Evolutionary conservation across 2,329 filamentous ascomycete genomes (phyloP).

Genomic region (Sarocladium strictum): DNA sequence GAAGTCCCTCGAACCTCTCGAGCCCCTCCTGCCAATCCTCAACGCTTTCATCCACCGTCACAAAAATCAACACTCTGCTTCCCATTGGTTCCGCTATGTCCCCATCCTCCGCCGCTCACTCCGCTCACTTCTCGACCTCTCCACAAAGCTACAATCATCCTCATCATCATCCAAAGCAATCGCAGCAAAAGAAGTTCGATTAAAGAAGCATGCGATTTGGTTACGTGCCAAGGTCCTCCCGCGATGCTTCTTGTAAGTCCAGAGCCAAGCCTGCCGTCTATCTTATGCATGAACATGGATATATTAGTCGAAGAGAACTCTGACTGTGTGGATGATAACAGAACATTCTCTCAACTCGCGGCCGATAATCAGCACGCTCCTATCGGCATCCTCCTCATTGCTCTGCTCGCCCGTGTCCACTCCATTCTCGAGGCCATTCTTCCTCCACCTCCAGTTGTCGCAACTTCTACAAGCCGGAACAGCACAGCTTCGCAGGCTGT

Average conservation of each 20-base stretch:
- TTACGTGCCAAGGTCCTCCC: slow-evolving; percentile 25
- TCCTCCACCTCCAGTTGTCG: slow-evolving; percentile 10
- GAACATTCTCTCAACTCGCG: slow-evolving; percentile 62
- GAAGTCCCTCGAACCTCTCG: slow-evolving; percentile 24
- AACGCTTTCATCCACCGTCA: slow-evolving; percentile 75
- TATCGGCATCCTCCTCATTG: slow-evolving; percentile 64
- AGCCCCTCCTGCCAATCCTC: slow-evolving; percentile 48
- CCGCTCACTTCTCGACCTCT: slow-evolving; percentile 41
- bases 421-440: slow-evolving; percentile 33
- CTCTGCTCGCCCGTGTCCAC: slow-evolving; percentile 54
- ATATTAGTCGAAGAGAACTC: background rate
- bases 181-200: background rate
- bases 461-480: background rate
- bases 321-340: slow-evolving; percentile 19
- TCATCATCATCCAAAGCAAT: slow-evolving; percentile 8
- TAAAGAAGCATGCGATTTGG: slow-evolving; percentile 21
- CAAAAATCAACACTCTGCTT: slow-evolving; percentile 79
- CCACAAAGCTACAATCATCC: slow-evolving; percentile 14
- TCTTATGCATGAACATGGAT: background rate
- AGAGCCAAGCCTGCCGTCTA: background rate
- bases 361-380: slow-evolving; percentile 68
- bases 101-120: slow-evolving; percentile 64
- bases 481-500: background rate
- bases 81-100: slow-evolving; percentile 76
- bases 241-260: slow-evolving; percentile 29